Percentiles rank a stretch among this genome's conserved stretches.
Conservation (phyloP, 2,329 filamentous ascomycete species). For the Monilinia fructigena region DNA sequence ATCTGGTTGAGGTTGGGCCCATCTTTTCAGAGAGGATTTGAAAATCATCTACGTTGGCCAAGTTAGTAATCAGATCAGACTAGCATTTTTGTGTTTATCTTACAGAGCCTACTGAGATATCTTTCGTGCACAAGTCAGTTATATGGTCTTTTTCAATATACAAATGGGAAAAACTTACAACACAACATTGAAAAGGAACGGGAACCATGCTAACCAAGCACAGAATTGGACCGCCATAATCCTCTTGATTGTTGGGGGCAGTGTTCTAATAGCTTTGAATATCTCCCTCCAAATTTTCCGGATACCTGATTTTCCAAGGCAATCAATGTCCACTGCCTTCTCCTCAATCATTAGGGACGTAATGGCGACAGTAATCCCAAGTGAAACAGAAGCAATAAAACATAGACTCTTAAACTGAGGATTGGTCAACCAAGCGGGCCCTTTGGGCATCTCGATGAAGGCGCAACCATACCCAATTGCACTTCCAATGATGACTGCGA, state of each 20-base stretch:
- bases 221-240: neutral
- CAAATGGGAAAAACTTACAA: neutral
- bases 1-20: neutral
- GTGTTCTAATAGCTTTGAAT: neutral
- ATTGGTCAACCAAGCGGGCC: neutral
- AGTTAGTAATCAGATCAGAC: neutral
- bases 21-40: constrained; percentile 2
- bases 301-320: neutral
- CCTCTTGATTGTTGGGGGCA: neutral
- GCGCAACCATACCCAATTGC: constrained; percentile 34
- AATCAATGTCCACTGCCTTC: neutral
- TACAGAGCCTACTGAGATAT: constrained; percentile 5
- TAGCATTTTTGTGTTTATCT: neutral
- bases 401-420: constrained; percentile 1
- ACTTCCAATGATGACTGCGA: constrained; percentile 37
- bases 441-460: neutral
- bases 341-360: neutral
- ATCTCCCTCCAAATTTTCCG: neutral
- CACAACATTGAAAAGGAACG: neutral
- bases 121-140: neutral
- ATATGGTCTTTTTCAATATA: neutral
- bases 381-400: neutral
- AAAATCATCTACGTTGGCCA: neutral
- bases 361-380: neutral
- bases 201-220: constrained; percentile 1